phyloP scores from a whole-genome alignment of 768 basidiomycete genomes.

The Strobilomyces dryophilus region DNA sequence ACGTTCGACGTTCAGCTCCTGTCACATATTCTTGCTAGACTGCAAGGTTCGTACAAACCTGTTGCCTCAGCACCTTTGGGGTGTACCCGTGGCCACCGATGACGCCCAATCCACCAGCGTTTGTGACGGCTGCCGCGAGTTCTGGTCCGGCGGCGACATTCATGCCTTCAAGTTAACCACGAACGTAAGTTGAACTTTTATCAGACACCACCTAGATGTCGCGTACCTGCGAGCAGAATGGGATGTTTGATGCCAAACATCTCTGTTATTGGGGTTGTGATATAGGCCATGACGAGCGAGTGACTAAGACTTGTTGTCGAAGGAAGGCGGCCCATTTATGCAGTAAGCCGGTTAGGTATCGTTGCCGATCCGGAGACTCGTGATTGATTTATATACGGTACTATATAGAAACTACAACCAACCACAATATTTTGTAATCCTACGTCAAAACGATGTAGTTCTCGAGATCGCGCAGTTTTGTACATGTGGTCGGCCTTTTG shows the following conservation, averaged over 20 bases:
- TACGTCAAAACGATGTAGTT: no score
- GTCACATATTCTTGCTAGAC: neutral
- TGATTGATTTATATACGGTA: no score
- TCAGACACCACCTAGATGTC: conserved; percentile 23
- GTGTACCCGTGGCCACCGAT: conserved; percentile 90
- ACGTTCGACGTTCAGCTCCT: neutral
- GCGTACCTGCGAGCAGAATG: conserved; percentile 72
- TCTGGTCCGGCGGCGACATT: conserved; percentile 72
- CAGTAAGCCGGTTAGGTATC: neutral
- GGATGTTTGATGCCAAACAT: conserved; percentile 88
- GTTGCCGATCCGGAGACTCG: neutral
- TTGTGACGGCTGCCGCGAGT: conserved; percentile 90
- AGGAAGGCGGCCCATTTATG: neutral
- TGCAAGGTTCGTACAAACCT: conserved; percentile 44
- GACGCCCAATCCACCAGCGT: conserved; percentile 90
- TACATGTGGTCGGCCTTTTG: no score
- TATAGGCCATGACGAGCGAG: conserved; percentile 40
- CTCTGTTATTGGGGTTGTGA: conserved; percentile 83
- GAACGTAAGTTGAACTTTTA: conserved; percentile 28
- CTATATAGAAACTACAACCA: no score
- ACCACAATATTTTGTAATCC: no score
- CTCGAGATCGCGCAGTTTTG: no score
- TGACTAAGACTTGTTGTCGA: neutral
- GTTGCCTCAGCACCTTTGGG: conserved; percentile 71
- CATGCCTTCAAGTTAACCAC: conserved; percentile 41